Evolutionary conservation across 306 rosid genomes (phyloP), one percentile per base, ranked within the genome.

Genomic region (Betula pendula): DNA sequence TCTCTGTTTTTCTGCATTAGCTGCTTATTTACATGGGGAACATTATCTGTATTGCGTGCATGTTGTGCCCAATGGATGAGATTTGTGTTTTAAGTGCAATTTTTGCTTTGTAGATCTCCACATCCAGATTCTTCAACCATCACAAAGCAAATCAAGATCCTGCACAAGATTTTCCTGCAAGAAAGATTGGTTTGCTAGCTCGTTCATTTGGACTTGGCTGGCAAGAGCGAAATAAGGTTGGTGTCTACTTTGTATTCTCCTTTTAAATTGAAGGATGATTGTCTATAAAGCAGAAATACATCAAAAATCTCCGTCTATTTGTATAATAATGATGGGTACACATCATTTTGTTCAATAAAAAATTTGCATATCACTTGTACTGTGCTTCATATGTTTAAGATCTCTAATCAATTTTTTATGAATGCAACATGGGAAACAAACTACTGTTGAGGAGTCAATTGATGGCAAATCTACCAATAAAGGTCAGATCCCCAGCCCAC

Each of bases 201-300:
- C 96, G 98, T 83, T 96, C 98, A 76, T 92, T 94, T 90, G 98
- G 96, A 75, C 87, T 94, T 80, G 91, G 97, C 62, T 96, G 99
- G 99, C 87, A 97, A 50, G 97, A 94, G 48, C 86, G 91, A 53
- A 95, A 86, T 83, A 91, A 92, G 99, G 99, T 95, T 86, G 80
- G 90, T 66, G 81, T 80, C 25, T 2, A 27, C 50, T 6, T n/a
- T 72, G 25, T 68, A 49, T 31, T 60, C 50, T 16, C 77, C 33
- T 56, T 33, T 3, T 24, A 24, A 56, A 56, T 25, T 56, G 63
- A 56, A 56, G 33, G 33, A 24, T 11, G 33, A 24, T 56, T 38
- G 42, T 35, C 40, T 9, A 11, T 38, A n/a, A n/a, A 6, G 48
- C 48, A 19, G 6, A 10, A 5, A 17, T 33, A 40, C 48, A 38